Base-by-base conservation (phyloP, 2,329 filamentous ascomycete species). In the Cephalotrichum gorgonifer region DNA sequence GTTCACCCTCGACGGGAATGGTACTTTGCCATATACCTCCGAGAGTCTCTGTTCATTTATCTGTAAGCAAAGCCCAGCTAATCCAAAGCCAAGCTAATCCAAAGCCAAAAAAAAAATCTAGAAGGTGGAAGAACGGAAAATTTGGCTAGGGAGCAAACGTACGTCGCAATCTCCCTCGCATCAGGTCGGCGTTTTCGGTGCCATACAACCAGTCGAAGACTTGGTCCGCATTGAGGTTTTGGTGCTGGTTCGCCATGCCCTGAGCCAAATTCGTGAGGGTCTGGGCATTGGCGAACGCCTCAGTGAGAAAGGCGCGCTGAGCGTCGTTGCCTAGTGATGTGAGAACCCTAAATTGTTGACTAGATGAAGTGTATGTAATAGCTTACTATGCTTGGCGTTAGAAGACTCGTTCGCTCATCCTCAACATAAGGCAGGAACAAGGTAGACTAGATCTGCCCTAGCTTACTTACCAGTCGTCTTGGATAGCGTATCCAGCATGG, bases 391-490 rank as follows among this genome's bases (percentile, higher is more conserved):
- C n/a, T 3, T 30, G 17, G 6, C n/a, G 26, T 35, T 46, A 46
- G 43, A 46, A 15, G 17, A 42, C 20, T 15, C 38, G 12, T 20
- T 42, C 33, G 20, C n/a, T n/a, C n/a, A n/a, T n/a, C n/a, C 14
- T 20, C 23, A 42, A 20, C 14, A 20, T n/a, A 20, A 23, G 12
- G 11, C 14, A 42, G 12, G 6, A 30, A 30, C 28, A 20, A 42
- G 15, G 17, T 42, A 23, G 20, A 42, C 38, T 12, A 46, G 43
- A n/a, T n/a, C n/a, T n/a, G n/a, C n/a, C n/a, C n/a, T n/a, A n/a
- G n/a, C n/a, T n/a, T n/a, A n/a, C 43, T 46, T 46, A 46, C 43
- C 43, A 46, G 43, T 46, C 43, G 12, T 46, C 43, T 30, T 46
- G 26, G 17, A 46, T 30, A 33, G 17, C 27, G 28, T 46, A 46